phyloP scores from a whole-genome alignment of 495 filamentous ascomycete genomes.

The Podospora pseudopauciseta region DNA sequence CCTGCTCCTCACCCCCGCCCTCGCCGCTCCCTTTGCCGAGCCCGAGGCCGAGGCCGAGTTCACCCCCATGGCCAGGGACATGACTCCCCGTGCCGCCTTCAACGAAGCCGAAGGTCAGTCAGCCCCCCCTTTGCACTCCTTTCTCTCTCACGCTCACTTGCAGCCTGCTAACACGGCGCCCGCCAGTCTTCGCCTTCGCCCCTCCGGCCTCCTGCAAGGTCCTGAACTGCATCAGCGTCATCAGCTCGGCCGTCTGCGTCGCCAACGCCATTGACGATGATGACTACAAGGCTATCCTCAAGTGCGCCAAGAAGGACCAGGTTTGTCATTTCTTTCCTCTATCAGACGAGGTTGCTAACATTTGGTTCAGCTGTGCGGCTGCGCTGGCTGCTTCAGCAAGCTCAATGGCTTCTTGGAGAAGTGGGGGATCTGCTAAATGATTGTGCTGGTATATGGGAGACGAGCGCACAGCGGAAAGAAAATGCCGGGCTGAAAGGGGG shows the following conservation, averaged over 20 bases:
- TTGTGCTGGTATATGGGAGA: background rate
- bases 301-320: conserved; percentile 24
- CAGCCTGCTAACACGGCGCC: background rate
- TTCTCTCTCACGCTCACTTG: background rate
- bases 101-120: conserved; percentile 21
- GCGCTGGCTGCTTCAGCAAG: conserved; percentile 22
- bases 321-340: conserved; percentile 4
- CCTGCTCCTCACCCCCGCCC: conserved; percentile 10
- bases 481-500: background rate
- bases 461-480: too few relatives aligned
- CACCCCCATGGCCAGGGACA: conserved; percentile 10
- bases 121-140: background rate
- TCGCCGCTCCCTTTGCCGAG: conserved; percentile 12
- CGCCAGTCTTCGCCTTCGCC: conserved; percentile 20
- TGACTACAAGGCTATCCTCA: conserved; percentile 19
- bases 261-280: conserved; percentile 17
- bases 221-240: conserved; percentile 23
- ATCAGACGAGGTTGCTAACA: background rate
- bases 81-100: conserved; percentile 17
- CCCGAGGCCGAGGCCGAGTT: background rate
- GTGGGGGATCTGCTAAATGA: conserved; percentile 19
- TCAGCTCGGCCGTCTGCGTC: conserved; percentile 21
- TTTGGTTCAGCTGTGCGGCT: conserved; percentile 19
- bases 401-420: conserved; percentile 21
- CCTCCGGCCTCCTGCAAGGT: conserved; percentile 18